Conservation (phyloP, 805 yeast genomes). For the Starmera dryadoides region DNA sequence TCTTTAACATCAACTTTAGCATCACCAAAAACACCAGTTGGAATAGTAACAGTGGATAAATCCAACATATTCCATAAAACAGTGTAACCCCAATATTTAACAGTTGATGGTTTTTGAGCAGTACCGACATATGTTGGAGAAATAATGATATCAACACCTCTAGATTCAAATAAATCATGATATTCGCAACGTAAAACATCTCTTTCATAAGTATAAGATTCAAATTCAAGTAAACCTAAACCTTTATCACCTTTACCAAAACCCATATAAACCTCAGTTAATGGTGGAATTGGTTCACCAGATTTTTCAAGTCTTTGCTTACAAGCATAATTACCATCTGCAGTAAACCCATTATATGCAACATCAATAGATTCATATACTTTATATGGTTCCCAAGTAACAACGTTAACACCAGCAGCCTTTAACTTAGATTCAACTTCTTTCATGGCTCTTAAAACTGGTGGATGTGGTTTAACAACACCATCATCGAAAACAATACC, state of each 20-base stretch:
- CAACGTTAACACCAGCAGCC: slow-evolving; percentile 31
- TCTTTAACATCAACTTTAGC: slow-evolving; percentile 40
- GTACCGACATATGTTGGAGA: slow-evolving; percentile 59
- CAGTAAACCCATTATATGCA: slow-evolving; percentile 44
- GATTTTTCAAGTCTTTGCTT: slow-evolving; percentile 49
- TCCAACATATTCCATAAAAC: slow-evolving; percentile 67
- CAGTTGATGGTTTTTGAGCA: slow-evolving; percentile 53
- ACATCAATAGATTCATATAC: slow-evolving; percentile 50
- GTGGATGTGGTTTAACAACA: slow-evolving; percentile 59
- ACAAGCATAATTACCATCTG: slow-evolving; percentile 54
- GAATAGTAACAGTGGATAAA: slow-evolving; percentile 59
- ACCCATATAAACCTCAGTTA: slow-evolving; percentile 55
- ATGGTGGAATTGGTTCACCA: slow-evolving; percentile 64
- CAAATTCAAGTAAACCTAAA: not conserved
- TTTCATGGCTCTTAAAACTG: slow-evolving; percentile 49
- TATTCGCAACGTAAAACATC: slow-evolving; percentile 50
- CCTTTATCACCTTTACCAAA: slow-evolving; percentile 23
- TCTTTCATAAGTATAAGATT: slow-evolving; percentile 21
- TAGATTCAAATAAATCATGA: slow-evolving; percentile 38
- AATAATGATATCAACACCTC: slow-evolving; percentile 52
- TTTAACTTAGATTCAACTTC: slow-evolving; percentile 43
- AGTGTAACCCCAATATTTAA: slow-evolving; percentile 74
- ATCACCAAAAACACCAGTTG: slow-evolving; percentile 52
- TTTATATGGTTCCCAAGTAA: slow-evolving; percentile 49
- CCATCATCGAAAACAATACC: slow-evolving; percentile 61